phyloP scores from a whole-genome alignment of 257 asterid genomes.

The Solanum habrochaites region DNA sequence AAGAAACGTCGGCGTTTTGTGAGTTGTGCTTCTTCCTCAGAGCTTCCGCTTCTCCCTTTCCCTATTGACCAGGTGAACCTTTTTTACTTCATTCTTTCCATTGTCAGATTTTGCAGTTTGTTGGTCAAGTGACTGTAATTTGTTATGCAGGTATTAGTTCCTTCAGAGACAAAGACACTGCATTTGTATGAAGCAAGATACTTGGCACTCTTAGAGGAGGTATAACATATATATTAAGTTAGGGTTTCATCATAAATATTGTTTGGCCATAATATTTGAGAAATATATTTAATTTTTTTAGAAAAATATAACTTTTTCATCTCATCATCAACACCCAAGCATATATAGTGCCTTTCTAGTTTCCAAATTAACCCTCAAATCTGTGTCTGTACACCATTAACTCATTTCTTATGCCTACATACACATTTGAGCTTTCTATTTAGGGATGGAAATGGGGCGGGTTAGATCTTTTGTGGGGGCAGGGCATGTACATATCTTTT shows the following conservation, averaged over 20 bases:
- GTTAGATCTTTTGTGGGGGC: no score
- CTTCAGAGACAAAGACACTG: slow-evolving; percentile 63
- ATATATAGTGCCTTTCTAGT: not conserved
- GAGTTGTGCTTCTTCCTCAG: not conserved
- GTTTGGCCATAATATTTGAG: no score
- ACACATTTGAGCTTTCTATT: not conserved
- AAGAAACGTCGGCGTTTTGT: not conserved
- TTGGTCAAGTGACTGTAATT: not conserved
- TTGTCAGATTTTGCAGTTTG: not conserved
- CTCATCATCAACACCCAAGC: not conserved
- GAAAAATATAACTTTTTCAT: not conserved
- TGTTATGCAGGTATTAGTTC: slow-evolving; percentile 50
- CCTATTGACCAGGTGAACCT: slow-evolving; percentile 19
- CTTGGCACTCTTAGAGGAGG: slow-evolving; percentile 77
- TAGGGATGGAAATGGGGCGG: no score
- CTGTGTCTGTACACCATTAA: not conserved
- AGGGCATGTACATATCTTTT: no score
- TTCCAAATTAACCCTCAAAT: not conserved
- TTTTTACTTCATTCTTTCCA: not conserved
- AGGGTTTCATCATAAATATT: no score
- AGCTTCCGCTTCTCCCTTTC: slow-evolving; percentile 25
- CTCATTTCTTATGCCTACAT: not conserved
- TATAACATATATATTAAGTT: not conserved
- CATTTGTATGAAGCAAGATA: slow-evolving; percentile 83
- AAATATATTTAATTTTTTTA: no score